Base-by-base conservation (phyloP, 2,329 filamentous ascomycete genomes). In the Neonectria hederae region DNA sequence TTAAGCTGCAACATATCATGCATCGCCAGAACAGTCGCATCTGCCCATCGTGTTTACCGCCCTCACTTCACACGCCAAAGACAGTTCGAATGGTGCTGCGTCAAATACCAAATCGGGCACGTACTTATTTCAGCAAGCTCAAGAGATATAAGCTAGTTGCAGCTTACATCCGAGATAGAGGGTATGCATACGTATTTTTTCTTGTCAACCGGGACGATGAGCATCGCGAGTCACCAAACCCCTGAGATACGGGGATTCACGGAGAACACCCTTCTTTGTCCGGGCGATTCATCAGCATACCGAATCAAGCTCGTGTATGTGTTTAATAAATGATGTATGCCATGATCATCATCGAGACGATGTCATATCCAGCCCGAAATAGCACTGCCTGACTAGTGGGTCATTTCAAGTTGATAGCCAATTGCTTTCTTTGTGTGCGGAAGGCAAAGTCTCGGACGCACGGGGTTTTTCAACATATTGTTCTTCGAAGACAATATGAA, bases 91-190 rank as follows among this genome's bases (percentile, higher is more conserved):
- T 17, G 11, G 30, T n/a, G 1, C 2, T 28, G 2, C 5, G 14
- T 2, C 1, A 1, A 10, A 1, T 21, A 5, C 66, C 13, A 10
- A 8, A 6, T 13, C 19, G 4, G 17, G 8, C 6, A 4, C 13
- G 21, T 26, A 62, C 13, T 56, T 49, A 0, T 54, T 49, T n/a
- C 45, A 56, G 13, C 13, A 19, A 11, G 30, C 32, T 9, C 52
- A 58, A 24, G 60, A 63, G 51, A 55, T 58, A 26, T 14, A 43
- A 58, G 59, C n/a, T 24, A 63, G 32, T 35, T 48, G n/a, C 35
- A 55, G 28, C 53, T 57, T 59, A 46, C 63, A 21, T 62, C 69
- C 21, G 62, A 67, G 49, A 52, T 67, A 30, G 63, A 64, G 45
- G 45, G 45, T 14, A 49, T 32, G 4, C 30, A 4, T 19, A 28